phyloP scores from a whole-genome alignment of 2,329 filamentous ascomycete genomes.

The Pyrenochaeta sp. region DNA sequence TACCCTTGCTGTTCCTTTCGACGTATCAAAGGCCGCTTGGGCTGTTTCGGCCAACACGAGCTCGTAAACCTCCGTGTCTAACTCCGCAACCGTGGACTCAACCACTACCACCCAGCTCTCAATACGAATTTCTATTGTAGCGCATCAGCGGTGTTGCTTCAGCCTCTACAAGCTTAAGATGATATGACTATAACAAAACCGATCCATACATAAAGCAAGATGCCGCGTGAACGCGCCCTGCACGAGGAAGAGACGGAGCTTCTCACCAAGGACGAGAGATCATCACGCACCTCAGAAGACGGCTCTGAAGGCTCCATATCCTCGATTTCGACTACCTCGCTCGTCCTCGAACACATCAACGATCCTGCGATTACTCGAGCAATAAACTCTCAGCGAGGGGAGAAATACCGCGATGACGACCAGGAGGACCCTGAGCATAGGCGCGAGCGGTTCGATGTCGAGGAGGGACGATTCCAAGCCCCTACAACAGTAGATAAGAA shows the following conservation, averaged over 20 bases:
- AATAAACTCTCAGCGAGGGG: conserved; percentile 35
- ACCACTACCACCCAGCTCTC: conserved; percentile 8
- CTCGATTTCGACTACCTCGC: conserved; percentile 83
- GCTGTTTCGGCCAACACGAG: conserved; percentile 35
- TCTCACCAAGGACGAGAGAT: conserved; percentile 46
- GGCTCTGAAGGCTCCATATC: conserved; percentile 65
- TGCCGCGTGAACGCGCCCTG: conserved; percentile 43
- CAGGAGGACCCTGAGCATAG: conserved; percentile 53
- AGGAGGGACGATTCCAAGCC: conserved; percentile 56
- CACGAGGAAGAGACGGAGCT: conserved; percentile 56
- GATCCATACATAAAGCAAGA: conserved; percentile 15
- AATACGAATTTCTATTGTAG: conserved; percentile 3
- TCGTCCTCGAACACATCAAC: conserved; percentile 79
- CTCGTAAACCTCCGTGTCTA: conserved; percentile 36
- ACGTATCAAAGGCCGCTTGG: conserved; percentile 38
- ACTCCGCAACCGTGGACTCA: conserved; percentile 33
- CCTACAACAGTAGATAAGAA: conserved; percentile 68
- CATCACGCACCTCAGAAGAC: conserved; percentile 44
- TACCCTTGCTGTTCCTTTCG: conserved; percentile 15
- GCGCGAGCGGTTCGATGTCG: conserved; percentile 59
- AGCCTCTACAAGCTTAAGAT: conserved; percentile 17
- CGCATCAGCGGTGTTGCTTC: conserved; percentile 1
- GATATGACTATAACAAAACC: conserved; percentile 11
- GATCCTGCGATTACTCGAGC: conserved; percentile 56
- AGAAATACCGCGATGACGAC: conserved; percentile 52